phyloP scores from a whole-genome alignment of 2,329 filamentous ascomycete genomes.

The Chrysoporthe cubensis region DNA sequence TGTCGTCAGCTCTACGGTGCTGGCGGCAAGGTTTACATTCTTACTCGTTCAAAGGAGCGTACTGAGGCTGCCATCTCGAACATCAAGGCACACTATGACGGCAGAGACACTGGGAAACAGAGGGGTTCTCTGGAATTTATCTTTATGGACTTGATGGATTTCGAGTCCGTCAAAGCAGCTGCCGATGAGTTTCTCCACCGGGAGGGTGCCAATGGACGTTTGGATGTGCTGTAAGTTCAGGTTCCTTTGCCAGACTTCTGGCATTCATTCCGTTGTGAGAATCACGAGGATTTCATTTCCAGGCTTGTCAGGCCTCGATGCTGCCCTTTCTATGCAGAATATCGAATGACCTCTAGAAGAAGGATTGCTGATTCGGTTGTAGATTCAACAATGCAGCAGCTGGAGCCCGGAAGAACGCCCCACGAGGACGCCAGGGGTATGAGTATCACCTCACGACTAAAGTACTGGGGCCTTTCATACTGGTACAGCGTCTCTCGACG shows the following conservation, averaged over 20 bases:
- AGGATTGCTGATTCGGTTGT: not conserved
- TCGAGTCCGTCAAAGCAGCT: conserved; percentile 29
- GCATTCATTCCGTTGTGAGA: not conserved
- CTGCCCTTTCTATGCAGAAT: not conserved
- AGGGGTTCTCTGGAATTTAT: conserved; percentile 31
- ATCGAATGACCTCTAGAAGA: not conserved
- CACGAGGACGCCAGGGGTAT: conserved; percentile 29
- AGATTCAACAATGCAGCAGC: conserved; percentile 34
- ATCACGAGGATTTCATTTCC: not conserved
- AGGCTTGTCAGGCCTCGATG: no score
- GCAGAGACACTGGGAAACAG: not conserved
- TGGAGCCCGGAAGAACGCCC: conserved; percentile 31
- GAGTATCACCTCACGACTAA: conserved; percentile 35
- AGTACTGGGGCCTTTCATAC: conserved; percentile 28
- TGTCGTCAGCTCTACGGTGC: conserved; percentile 52
- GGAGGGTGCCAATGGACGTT: conserved; percentile 26
- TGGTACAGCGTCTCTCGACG: conserved; percentile 31
- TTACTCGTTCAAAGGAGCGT: conserved; percentile 42
- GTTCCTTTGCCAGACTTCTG: not conserved
- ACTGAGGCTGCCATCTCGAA: conserved; percentile 31
- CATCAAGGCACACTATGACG: conserved; percentile 29
- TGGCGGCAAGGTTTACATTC: conserved; percentile 56
- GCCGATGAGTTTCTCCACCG: conserved; percentile 26
- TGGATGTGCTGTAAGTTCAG: conserved; percentile 30
- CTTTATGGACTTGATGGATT: conserved; percentile 31